phyloP scores from a whole-genome alignment of 805 yeast genomes.

The Nakazawaea peltata region DNA sequence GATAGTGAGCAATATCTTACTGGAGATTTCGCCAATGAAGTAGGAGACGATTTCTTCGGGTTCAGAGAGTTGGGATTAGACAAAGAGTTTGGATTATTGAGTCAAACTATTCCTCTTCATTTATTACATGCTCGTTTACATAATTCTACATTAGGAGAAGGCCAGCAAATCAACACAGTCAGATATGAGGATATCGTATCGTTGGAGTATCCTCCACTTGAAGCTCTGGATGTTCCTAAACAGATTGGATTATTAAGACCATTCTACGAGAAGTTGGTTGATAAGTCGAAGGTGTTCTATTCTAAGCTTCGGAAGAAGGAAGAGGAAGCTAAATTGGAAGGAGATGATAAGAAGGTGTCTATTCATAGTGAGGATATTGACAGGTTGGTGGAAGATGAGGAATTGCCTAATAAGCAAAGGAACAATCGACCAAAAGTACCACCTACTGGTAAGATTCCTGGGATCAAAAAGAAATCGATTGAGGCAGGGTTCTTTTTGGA shows the following conservation, averaged over 20 bases:
- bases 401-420: conserved; percentile 71
- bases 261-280: conserved; percentile 34
- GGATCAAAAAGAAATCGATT: conserved; percentile 55
- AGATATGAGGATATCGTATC: conserved; percentile 62
- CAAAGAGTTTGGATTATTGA: conserved; percentile 78
- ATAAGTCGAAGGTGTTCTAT: conserved; percentile 32
- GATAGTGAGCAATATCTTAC: conserved; percentile 90
- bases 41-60: conserved; percentile 98
- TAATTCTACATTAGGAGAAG: conserved; percentile 41
- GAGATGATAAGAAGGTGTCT: conserved; percentile 14
- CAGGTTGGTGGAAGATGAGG: conserved; percentile 73
- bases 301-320: conserved; percentile 35
- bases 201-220: conserved; percentile 42
- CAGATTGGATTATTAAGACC: conserved; percentile 55
- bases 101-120: conserved; percentile 85
- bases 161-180: conserved; percentile 36
- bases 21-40: conserved; percentile 88
- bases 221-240: conserved; percentile 38
- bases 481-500: conserved; percentile 47
- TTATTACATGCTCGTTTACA: conserved; percentile 70
- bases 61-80: conserved; percentile 91
- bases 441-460: conserved; percentile 79
- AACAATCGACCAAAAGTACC: conserved; percentile 75
- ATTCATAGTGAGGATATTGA: conserved; percentile 33
- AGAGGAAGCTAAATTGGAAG: conserved; percentile 15